A percentile compares a stretch with the other conserved stretches of the same genome.
Evolutionary conservation across 441 rosid species (phyloP).

Genomic region (Erodium texanum): DNA sequence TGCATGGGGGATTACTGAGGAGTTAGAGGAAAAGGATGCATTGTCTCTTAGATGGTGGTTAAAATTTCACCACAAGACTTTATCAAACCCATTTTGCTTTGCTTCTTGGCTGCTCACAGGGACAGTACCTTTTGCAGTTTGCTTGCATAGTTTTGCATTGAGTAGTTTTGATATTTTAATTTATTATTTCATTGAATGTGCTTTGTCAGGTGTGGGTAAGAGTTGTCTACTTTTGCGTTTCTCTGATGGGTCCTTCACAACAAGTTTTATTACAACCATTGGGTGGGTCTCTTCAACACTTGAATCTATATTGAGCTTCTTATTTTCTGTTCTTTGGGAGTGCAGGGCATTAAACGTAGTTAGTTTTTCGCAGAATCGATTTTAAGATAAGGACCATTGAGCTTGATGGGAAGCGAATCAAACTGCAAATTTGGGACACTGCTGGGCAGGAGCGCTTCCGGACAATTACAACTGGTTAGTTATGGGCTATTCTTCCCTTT

Average conservation of each 20-base stretch:
- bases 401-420: constrained; percentile 91
- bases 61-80: background rate
- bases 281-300: constrained; percentile 43
- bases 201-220: constrained; percentile 80
- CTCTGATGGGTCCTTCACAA: constrained; percentile 97
- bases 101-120: background rate
- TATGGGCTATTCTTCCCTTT: background rate
- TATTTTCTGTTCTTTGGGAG: background rate
- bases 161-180: background rate
- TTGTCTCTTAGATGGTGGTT: background rate
- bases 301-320: background rate
- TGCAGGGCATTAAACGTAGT: background rate
- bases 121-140: background rate
- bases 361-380: constrained; percentile 44
- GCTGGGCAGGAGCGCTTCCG: constrained; percentile 98
- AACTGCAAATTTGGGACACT: constrained; percentile 97
- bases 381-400: constrained; percentile 97
- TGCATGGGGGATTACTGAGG: no score
- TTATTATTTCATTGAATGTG: constrained; percentile 9
- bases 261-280: constrained; percentile 91
- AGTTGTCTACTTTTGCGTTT: constrained; percentile 98
- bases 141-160: background rate
- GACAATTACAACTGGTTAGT: constrained; percentile 85
- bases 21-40: no score
- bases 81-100: background rate